Evolutionary conservation across 2,329 filamentous ascomycete genomes (phyloP).

Genomic region (Trichoderma sp.): DNA sequence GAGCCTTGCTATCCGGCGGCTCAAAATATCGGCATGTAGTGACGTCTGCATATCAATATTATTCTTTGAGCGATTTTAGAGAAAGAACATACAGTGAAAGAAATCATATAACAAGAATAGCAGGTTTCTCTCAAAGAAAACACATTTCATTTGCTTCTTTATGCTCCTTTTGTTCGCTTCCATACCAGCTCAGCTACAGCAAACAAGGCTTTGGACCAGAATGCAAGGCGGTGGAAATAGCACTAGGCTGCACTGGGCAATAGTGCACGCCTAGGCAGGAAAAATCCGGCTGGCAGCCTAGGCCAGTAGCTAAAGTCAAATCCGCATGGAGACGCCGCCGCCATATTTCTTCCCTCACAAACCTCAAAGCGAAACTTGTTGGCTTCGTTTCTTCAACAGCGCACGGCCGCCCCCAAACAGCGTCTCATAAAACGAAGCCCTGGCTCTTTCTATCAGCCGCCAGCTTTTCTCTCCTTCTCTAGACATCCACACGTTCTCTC

Average conservation of each 20-base stretch:
- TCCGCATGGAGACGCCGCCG: constrained; percentile 13
- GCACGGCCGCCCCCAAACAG: background rate
- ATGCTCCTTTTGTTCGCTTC: background rate
- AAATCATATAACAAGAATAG: background rate
- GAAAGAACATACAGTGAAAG: background rate
- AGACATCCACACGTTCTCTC: background rate
- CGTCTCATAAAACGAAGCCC: background rate
- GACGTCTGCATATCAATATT: background rate
- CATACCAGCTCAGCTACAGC: background rate
- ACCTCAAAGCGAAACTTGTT: constrained; percentile 2
- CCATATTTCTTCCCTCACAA: constrained; percentile 8
- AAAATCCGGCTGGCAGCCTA: constrained; percentile 22
- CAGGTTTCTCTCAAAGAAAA: background rate
- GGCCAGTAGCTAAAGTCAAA: constrained; percentile 16
- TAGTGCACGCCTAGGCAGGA: constrained; percentile 12
- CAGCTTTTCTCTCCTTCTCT: background rate
- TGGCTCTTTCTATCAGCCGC: background rate
- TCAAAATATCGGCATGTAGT: background rate
- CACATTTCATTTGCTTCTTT: background rate
- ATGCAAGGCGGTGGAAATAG: background rate
- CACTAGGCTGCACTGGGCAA: constrained; percentile 17
- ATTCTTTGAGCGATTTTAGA: background rate
- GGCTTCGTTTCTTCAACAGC: background rate
- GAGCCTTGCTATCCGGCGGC: background rate
- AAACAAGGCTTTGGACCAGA: background rate